Evolutionary conservation across 2,329 filamentous ascomycete genomes (phyloP).

Genomic region (Claviceps pusilla): DNA sequence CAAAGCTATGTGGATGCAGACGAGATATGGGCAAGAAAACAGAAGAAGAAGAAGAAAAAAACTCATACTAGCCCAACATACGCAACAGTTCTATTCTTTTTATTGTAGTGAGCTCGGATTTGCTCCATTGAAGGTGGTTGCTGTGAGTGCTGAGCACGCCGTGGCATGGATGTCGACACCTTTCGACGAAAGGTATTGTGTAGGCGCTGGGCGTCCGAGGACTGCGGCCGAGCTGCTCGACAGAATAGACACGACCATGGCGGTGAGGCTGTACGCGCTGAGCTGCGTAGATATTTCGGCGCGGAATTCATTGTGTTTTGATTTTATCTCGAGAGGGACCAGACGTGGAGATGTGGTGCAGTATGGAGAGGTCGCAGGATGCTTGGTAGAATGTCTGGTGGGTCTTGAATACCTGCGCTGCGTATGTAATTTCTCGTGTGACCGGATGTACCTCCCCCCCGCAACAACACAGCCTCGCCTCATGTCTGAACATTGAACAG

Average conservation of each 20-base stretch:
- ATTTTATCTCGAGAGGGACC: not conserved
- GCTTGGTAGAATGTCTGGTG: not conserved
- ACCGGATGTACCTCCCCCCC: not conserved
- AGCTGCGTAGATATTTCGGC: slow-evolving; percentile 21
- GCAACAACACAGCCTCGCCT: not conserved
- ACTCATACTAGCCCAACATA: slow-evolving; percentile 9
- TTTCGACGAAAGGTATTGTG: slow-evolving; percentile 15
- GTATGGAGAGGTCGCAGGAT: not conserved
- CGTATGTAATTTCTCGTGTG: not conserved
- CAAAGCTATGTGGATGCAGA: not conserved
- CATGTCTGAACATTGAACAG: not conserved
- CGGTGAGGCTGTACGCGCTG: slow-evolving; percentile 12
- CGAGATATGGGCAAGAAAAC: not conserved
- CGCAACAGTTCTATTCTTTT: slow-evolving; percentile 50
- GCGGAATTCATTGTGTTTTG: slow-evolving; percentile 22
- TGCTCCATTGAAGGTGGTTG: slow-evolving; percentile 39
- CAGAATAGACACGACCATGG: slow-evolving; percentile 25
- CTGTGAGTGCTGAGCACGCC: slow-evolving; percentile 12
- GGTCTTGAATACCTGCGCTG: not conserved
- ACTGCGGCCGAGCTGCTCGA: slow-evolving; percentile 17
- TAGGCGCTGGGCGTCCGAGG: slow-evolving; percentile 7
- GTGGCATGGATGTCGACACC: slow-evolving; percentile 16
- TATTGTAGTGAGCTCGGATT: slow-evolving; percentile 47
- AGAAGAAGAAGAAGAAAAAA: not conserved
- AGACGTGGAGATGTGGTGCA: too few relatives aligned